Base-by-base conservation (phyloP, 352 stramenopile genomes). In the Globisporangium spinosum region DNA sequence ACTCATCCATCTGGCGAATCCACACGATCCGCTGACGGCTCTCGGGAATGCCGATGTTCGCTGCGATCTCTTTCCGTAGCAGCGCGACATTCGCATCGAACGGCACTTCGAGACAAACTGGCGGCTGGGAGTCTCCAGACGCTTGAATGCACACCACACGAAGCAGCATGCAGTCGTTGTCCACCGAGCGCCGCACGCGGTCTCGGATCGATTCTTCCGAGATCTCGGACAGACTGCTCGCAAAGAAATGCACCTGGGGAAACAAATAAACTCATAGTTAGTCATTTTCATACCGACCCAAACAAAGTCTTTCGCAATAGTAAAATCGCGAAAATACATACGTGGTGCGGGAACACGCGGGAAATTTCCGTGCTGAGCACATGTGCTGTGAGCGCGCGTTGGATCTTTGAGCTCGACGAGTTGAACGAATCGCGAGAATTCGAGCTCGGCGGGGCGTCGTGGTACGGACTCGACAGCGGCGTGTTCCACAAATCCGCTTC, bases 111-210 rank as follows among this genome's bases (percentile, higher is more conserved):
- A 96, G 71, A 62, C 88, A 96, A 1, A 94, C 76, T 1, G 88
- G 82, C 1, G 86, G 74, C 73, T 93, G 83, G 1, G 82, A 86
- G 53, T 96, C 88, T 27, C 88, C 88, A n/a, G 83, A 87, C 6
- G 78, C 76, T 85, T 94, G 86, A 58, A 96, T 83, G 62, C 88
- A 96, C 4, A 96, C 88, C 25, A 95, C 85, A 80, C 89, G 87
- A 58, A 96, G 75, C 13, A 96, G 68, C 84, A 96, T 92, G 69
- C 82, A 93, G 64, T 96, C 89, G 57, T 91, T 94, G 58, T 96
- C 89, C 47, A 96, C 80, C 35, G 89, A 85, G 49, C 89, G 75
- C 8, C 89, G 80, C 23, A 96, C 87, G 8, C 89, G 85, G 43
- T 96, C 89, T 17, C 89, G 83, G 65, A 96, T 91, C 0, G 79